phyloP scores from a whole-genome alignment of 176 grass and related monocot species.

The Aegilops sharonensis region DNA sequence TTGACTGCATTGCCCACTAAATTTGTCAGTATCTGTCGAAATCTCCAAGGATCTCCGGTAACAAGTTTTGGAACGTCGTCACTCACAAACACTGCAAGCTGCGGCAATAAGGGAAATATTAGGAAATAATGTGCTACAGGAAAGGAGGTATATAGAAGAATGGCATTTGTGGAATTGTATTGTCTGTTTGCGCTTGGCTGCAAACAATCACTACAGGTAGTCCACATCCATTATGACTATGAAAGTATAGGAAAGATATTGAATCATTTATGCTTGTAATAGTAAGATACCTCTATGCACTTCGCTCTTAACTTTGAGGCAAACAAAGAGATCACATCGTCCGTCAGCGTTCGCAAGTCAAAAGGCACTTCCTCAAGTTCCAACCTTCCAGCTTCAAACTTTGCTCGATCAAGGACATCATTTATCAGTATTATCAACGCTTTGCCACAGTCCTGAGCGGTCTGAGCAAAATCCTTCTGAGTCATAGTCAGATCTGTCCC shows the following conservation, averaged over 20 bases:
- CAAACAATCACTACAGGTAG: constrained; percentile 13
- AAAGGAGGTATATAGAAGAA: not conserved
- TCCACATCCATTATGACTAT: not conserved
- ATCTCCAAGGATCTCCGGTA: constrained; percentile 87
- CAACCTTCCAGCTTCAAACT: constrained; percentile 94
- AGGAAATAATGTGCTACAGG: not conserved
- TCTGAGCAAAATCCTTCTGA: constrained; percentile 89
- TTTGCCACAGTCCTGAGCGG: constrained; percentile 83
- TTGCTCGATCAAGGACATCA: constrained; percentile 94
- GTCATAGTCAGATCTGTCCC: constrained; percentile 80
- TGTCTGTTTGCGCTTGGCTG: not conserved
- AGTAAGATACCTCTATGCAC: constrained; percentile 74
- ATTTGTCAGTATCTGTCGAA: constrained; percentile 94
- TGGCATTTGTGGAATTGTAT: not conserved
- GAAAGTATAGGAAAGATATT: not conserved
- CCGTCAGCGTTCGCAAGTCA: constrained; percentile 74
- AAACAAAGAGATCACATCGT: constrained; percentile 96
- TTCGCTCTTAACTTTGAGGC: constrained; percentile 95
- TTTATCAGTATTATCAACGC: constrained; percentile 91
- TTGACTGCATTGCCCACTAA: constrained; percentile 93
- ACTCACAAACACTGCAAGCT: constrained; percentile 96
- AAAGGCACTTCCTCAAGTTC: constrained; percentile 88
- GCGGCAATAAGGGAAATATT: constrained; percentile 35
- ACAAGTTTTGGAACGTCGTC: constrained; percentile 80
- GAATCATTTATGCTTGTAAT: not conserved